Evolutionary conservation across 345 rosid species (phyloP).

Genomic region (Salix suchowensis): DNA sequence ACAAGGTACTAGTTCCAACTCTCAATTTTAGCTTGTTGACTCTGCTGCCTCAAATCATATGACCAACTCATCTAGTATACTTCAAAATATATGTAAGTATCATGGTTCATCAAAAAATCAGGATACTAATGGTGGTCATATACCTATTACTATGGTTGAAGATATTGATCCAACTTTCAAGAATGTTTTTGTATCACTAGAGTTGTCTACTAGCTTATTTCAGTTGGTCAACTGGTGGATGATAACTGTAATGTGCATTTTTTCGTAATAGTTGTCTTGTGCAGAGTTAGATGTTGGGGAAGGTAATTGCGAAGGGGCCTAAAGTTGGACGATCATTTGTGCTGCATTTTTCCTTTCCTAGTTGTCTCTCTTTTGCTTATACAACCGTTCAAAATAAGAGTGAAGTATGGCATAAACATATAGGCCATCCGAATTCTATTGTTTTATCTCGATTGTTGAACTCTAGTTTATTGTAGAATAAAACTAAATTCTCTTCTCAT

Average conservation of each 20-base stretch:
- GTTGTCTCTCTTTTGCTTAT: neutral
- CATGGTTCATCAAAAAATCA: neutral
- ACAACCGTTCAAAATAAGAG: neutral
- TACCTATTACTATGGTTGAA: neutral
- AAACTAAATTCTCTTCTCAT: too few relatives aligned
- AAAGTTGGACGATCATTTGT: too few relatives aligned
- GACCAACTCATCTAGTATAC: neutral
- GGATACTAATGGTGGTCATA: neutral
- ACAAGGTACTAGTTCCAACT: slow-evolving; percentile 7
- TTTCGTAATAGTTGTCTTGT: too few relatives aligned
- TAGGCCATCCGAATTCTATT: too few relatives aligned
- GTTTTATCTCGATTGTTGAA: too few relatives aligned
- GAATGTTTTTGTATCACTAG: neutral
- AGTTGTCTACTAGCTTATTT: neutral
- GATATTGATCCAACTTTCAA: neutral
- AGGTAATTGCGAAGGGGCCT: too few relatives aligned
- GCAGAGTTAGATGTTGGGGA: too few relatives aligned
- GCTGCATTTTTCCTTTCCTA: neutral
- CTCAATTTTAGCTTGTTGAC: neutral
- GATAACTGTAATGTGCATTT: too few relatives aligned
- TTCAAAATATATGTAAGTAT: neutral
- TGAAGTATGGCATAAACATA: too few relatives aligned
- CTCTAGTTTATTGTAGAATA: too few relatives aligned
- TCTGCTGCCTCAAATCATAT: neutral
- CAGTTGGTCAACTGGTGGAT: too few relatives aligned